Conservation (phyloP, 371 early-diverging fungal species). For the Mortierella sp. region DNA sequence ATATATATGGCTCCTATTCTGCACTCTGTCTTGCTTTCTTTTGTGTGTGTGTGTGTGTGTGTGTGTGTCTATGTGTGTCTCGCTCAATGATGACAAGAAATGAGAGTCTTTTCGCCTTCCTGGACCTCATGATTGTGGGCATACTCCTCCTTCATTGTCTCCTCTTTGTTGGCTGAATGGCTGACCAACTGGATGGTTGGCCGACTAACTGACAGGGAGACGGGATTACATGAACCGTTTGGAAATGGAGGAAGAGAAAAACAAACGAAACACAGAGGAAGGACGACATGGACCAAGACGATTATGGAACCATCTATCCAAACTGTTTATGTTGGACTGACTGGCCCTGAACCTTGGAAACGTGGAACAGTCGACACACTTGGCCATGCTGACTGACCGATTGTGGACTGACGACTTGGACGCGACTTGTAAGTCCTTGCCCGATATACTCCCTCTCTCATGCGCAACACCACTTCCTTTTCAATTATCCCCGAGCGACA, state of each 20-base stretch:
- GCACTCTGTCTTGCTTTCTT: neutral
- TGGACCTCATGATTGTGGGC: neutral
- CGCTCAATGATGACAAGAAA: neutral
- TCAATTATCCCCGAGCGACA: neutral
- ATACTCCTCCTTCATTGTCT: neutral
- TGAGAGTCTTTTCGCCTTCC: neutral
- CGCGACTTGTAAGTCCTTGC: conserved; percentile 13
- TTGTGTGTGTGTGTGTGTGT: neutral
- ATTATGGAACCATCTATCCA: neutral
- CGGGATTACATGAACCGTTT: neutral
- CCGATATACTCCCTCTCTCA: neutral
- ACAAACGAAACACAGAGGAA: neutral
- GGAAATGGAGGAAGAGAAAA: neutral
- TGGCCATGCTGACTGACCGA: neutral
- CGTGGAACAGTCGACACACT: neutral
- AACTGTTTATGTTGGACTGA: neutral
- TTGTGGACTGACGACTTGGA: neutral
- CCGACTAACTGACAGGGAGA: neutral
- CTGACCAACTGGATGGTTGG: too few species aligned
- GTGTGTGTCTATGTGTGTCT: neutral
- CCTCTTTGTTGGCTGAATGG: neutral
- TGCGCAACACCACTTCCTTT: neutral
- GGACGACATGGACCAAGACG: neutral
- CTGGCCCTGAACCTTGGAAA: neutral
- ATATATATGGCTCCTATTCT: neutral